Evolutionary conservation across 805 yeast species (phyloP).

Genomic region (Schizosaccharomyces osmophilus): DNA sequence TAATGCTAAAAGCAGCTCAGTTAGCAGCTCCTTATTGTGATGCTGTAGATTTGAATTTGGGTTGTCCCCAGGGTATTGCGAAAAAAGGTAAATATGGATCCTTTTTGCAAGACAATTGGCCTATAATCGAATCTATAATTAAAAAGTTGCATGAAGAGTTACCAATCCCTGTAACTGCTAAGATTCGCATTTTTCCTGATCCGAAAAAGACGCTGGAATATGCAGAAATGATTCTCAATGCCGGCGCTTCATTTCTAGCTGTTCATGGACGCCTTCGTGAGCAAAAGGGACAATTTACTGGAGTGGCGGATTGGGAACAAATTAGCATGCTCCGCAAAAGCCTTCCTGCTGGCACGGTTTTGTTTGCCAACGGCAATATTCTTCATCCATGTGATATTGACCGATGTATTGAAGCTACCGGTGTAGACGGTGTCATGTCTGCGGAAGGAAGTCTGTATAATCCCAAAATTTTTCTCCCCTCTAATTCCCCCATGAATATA

Average conservation of each 20-base stretch:
- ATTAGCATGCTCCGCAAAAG: conserved; percentile 54
- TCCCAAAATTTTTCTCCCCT: conserved; percentile 52
- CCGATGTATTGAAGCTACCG: conserved; percentile 37
- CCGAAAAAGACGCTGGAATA: conserved; percentile 61
- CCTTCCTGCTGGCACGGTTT: conserved; percentile 58
- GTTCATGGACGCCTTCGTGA: conserved; percentile 92
- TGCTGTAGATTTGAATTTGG: conserved; percentile 85
- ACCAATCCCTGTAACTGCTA: conserved; percentile 72
- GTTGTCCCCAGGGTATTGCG: conserved; percentile 97
- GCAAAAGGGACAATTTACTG: conserved; percentile 92
- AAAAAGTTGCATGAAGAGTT: conserved; percentile 48
- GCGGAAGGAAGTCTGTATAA: conserved; percentile 89
- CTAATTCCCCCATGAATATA: conserved; percentile 26
- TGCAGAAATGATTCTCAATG: conserved; percentile 66
- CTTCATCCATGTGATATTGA: conserved; percentile 64
- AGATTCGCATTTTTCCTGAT: conserved; percentile 71
- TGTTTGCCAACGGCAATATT: conserved; percentile 88
- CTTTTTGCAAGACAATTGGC: conserved; percentile 94
- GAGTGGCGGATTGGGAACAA: conserved; percentile 79
- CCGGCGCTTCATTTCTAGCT: conserved; percentile 89
- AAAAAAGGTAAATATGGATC: conserved; percentile 86
- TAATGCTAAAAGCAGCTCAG: conserved; percentile 55
- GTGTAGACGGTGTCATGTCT: conserved; percentile 83
- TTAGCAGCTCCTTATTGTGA: conserved; percentile 65
- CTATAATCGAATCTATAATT: conserved; percentile 40